phyloP scores from a whole-genome alignment of 192 early-diverging fungal genomes.

The Entophlyctis luteolus region DNA sequence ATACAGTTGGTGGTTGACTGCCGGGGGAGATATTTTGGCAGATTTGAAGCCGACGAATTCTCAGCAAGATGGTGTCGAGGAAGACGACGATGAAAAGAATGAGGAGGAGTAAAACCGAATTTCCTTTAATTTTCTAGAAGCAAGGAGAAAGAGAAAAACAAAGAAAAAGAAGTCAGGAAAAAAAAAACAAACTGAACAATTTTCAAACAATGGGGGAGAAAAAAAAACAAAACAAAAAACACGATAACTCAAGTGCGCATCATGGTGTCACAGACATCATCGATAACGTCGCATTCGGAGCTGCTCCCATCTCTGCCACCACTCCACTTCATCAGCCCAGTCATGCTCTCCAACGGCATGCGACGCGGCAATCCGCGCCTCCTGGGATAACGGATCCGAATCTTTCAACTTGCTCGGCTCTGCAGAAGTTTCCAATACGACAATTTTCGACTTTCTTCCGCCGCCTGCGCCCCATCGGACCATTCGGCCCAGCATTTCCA shows the following conservation, averaged over 20 bases:
- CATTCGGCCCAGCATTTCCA: slow-evolving; percentile 3
- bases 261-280: no score
- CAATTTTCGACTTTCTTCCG: background rate
- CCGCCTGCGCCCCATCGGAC: slow-evolving; percentile 1
- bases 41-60: slow-evolving; percentile 34
- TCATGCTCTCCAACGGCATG: slow-evolving; percentile 26
- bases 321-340: slow-evolving; percentile 31
- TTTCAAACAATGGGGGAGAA: no score
- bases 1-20: slow-evolving; percentile 60
- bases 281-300: background rate
- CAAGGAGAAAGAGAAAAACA: no score
- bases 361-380: slow-evolving; percentile 19
- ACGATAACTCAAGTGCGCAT: no score
- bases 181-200: no score
- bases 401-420: background rate
- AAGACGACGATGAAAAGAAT: background rate
- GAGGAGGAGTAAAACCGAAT: slow-evolving; percentile 1
- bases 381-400: background rate
- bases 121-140: no score
- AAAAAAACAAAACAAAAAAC: no score
- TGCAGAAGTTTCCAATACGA: background rate
- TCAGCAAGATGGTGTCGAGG: slow-evolving; percentile 6
- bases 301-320: slow-evolving; percentile 33
- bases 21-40: slow-evolving; percentile 55
- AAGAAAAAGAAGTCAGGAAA: no score